Conservation (phyloP, 306 rosid species). For the cucumber (Cucumis sativus) region Cucumber_9930_V3 NC_026657.2:36882501-36883000, state of each 20-base stretch:
- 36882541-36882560: conserved; percentile 89
- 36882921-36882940: conserved; percentile 77
- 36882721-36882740: background rate
- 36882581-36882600: background rate
- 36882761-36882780: background rate
- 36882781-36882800: background rate
- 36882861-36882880: conserved; percentile 95
- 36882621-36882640: background rate
- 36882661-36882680: background rate
- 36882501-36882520: conserved; percentile 87
- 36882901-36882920: conserved; percentile 99
- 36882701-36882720: background rate
- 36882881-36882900: conserved; percentile 92
- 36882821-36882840: conserved; percentile 60
- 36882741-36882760: background rate
- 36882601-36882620: background rate
- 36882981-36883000: conserved; percentile 50
- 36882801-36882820: background rate
- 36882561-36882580: conserved; percentile 38
- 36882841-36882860: conserved; percentile 94
- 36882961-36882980: conserved; percentile 43
- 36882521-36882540: conserved; percentile 94
- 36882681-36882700: background rate
- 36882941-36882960: conserved; percentile 34
- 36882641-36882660: background rate